phyloP scores from a whole-genome alignment of 2,329 filamentous ascomycete species.

The Exophiala viscosa region DNA sequence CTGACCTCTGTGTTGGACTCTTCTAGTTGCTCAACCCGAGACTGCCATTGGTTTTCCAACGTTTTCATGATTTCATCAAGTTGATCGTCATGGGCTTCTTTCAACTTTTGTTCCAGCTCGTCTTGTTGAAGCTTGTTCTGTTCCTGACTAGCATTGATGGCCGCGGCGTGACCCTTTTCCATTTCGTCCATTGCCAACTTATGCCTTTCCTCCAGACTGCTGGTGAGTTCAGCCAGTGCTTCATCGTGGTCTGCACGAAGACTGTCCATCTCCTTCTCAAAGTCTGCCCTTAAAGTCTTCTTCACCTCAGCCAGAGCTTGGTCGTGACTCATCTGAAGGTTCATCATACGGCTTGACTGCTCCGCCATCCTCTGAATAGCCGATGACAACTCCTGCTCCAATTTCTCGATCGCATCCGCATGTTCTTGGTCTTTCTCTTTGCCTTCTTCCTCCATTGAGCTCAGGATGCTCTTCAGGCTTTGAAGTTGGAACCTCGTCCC shows the following conservation, averaged over 20 bases:
- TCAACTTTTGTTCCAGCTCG: constrained; percentile 19
- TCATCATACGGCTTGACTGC: constrained; percentile 15
- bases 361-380: constrained; percentile 18
- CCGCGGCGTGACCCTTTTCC: constrained; percentile 22
- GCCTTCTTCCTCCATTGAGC: constrained; percentile 15
- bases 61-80: constrained; percentile 28
- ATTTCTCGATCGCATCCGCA: constrained; percentile 15
- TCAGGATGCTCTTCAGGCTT: constrained; percentile 22
- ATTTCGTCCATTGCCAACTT: constrained; percentile 17
- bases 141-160: constrained; percentile 17
- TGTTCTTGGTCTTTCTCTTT: constrained; percentile 16
- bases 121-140: constrained; percentile 17
- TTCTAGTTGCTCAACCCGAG: constrained; percentile 21
- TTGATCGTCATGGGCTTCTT: constrained; percentile 17
- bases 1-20: constrained; percentile 17
- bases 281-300: constrained; percentile 7
- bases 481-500: constrained; percentile 19
- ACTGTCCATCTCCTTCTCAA: constrained; percentile 12
- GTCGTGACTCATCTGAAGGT: constrained; percentile 19
- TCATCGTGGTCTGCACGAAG: constrained; percentile 17
- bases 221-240: constrained; percentile 10
- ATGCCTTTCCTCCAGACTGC: constrained; percentile 16
- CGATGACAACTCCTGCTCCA: constrained; percentile 17
- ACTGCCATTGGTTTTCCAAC: constrained; percentile 23
- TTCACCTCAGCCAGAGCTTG: constrained; percentile 16